These are phyloP conservation scores for Amaranthus hypochondriacus DNA, from an alignment of 148 eudicot species.

Conservation along the genomic window DNA sequence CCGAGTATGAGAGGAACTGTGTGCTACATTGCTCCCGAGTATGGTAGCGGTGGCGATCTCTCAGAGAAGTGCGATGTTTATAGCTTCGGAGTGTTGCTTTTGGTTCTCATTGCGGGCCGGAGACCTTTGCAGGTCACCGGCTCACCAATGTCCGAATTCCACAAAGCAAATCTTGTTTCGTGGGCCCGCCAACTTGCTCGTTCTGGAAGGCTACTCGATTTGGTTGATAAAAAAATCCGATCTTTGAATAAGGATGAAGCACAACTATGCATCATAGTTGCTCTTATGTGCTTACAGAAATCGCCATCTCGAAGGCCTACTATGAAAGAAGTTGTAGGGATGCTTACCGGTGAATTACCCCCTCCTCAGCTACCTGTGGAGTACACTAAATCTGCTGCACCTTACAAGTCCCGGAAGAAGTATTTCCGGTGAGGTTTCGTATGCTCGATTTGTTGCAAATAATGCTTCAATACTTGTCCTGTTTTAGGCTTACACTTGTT, in stretches of 20 bases:
- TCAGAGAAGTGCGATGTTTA: conserved; percentile 94
- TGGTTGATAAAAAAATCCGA: conserved; percentile 58
- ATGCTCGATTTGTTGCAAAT: conserved; percentile 2
- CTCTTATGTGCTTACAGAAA: conserved; percentile 84
- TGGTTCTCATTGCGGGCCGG: conserved; percentile 75
- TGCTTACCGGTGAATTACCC: conserved; percentile 75
- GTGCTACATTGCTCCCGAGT: conserved; percentile 90
- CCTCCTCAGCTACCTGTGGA: conserved; percentile 71
- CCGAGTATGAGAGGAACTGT: conserved; percentile 97
- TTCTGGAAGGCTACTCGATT: conserved; percentile 79
- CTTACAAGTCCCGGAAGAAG: conserved; percentile 61
- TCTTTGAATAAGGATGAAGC: conserved; percentile 60
- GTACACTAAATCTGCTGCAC: conserved; percentile 60
- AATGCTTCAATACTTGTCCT: conserved; percentile 3
- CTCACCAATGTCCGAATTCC: conserved; percentile 80
- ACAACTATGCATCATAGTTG: conserved; percentile 55
- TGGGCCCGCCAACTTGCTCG: conserved; percentile 92
- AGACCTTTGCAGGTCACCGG: conserved; percentile 84
- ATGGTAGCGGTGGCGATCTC: conserved; percentile 58
- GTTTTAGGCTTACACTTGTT: not conserved
- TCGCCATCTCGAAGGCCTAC: conserved; percentile 69
- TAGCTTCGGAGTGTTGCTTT: conserved; percentile 73
- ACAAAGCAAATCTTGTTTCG: conserved; percentile 78
- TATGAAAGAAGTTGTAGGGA: conserved; percentile 86
- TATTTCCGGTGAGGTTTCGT: conserved; percentile 46